Conservation (phyloP, 163 green algal genomes). For the Volvox carteri region DNA sequence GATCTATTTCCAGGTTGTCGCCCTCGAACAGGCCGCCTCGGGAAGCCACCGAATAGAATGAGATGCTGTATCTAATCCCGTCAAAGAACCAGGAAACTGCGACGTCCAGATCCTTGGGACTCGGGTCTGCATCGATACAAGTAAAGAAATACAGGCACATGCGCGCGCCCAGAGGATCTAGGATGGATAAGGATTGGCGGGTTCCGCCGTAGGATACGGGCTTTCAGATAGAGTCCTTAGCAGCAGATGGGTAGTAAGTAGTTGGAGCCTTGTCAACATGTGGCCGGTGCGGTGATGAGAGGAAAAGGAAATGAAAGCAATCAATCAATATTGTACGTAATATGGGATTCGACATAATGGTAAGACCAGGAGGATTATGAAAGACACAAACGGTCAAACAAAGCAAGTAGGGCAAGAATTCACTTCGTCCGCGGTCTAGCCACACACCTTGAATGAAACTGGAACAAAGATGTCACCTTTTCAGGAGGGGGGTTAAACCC, state of each 20-base stretch:
- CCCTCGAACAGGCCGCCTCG: background rate
- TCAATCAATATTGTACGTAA: no score
- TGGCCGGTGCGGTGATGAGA: no score
- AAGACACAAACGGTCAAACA: no score
- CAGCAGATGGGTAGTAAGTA: background rate
- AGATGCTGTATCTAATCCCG: background rate
- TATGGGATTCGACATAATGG: no score
- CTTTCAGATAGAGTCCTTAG: background rate
- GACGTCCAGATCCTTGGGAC: background rate
- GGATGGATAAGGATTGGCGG: background rate
- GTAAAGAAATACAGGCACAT: no score
- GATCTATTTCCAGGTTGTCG: background rate
- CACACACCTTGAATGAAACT: no score
- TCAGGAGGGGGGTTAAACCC: background rate
- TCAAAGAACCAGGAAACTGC: background rate
- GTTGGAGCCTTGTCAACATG: background rate
- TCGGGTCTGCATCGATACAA: background rate
- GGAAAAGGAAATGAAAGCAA: no score
- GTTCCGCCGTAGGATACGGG: background rate
- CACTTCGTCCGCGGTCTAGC: no score
- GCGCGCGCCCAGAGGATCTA: background rate
- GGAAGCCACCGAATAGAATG: background rate
- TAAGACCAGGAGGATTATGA: no score
- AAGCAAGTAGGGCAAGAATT: background rate
- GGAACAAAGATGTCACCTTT: background rate